Base-by-base conservation (phyloP, 495 filamentous ascomycete species). In the Penicillium pancosmium region DNA sequence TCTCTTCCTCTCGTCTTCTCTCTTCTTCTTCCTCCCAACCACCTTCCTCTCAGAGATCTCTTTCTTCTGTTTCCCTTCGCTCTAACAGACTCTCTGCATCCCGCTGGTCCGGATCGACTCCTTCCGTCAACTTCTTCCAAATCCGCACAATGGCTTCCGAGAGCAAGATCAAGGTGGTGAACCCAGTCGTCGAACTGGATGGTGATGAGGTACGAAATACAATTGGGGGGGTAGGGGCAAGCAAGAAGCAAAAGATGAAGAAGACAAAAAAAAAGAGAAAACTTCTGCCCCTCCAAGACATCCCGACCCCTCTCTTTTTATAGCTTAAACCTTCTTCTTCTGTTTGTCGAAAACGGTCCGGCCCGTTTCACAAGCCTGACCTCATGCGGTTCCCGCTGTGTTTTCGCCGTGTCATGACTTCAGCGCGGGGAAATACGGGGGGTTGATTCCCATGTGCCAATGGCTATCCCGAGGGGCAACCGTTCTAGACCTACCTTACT, bases 131-230 rank as follows among this genome's bases (percentile, higher is more conserved):
- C 56, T 56, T 67, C 47, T 68, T 61, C 53, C 74, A 78, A 73
- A 61, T 59, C 64, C 77, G 77, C 75, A 79, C 66, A 49, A 78
- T 80, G 77, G 73, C 77, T 56, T 71, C 75, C 62, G 73, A 78
- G 61, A 63, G 51, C 61, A 97, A 96, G 86, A 97, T 97, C 82
- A 91, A 94, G 82, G 93, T 97, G 72, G 88, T 93, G 85, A 98
- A 95, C 77, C 94, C 94, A 58, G 86, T 98, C 69, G 94, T 98
- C 75, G 91, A 93, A 76, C 82, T 98, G 70, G 94, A 98, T 75
- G 94, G 94, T 67, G 94, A 98, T 82, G 94, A 98, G 80, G 79
- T 82, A 77, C 56, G 77, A 19, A 46, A 16, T 9, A 16, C n/a
- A 38, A 38, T 38, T 36, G 36, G 36, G 11, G 36, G 36, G 12